Percentiles rank a stretch among this genome's conserved stretches.
These are phyloP conservation scores for Penicillium sp. DNA, from an alignment of 2,329 filamentous ascomycete genomes.

Conservation along the genomic window DNA sequence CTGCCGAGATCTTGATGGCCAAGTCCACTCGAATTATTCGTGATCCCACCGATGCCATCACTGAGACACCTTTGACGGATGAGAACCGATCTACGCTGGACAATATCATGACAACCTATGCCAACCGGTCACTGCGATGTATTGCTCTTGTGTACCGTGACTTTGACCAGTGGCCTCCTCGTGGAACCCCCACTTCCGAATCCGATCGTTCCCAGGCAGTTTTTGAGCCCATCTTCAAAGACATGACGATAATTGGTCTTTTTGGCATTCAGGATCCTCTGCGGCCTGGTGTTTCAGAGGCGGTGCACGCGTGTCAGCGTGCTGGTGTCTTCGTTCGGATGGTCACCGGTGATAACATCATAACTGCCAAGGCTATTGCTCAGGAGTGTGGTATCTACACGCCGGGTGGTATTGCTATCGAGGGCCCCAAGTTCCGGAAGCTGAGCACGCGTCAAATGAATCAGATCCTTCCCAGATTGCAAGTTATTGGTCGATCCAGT, in stretches of 20 bases:
- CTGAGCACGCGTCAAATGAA: constrained; percentile 67
- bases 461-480: constrained; percentile 68
- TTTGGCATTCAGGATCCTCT: constrained; percentile 83
- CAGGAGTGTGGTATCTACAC: constrained; percentile 76
- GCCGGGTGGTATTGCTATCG: constrained; percentile 70
- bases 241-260: constrained; percentile 70
- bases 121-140: constrained; percentile 76
- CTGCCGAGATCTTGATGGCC: constrained; percentile 54
- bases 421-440: constrained; percentile 77
- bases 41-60: constrained; percentile 63
- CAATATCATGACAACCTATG: constrained; percentile 74
- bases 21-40: constrained; percentile 58
- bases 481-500: constrained; percentile 73
- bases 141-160: constrained; percentile 84
- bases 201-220: constrained; percentile 64
- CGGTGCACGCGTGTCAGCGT: constrained; percentile 71
- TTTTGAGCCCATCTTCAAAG: constrained; percentile 68
- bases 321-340: constrained; percentile 81
- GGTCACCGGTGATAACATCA: constrained; percentile 82
- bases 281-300: constrained; percentile 72
- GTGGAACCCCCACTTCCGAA: constrained; percentile 58
- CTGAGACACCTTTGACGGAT: constrained; percentile 56
- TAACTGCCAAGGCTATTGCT: constrained; percentile 78
- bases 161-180: constrained; percentile 82
- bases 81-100: constrained; percentile 64